Evolutionary conservation across 2,329 filamentous ascomycete genomes (phyloP).

Genomic region (Ambrosiella cleistominuta): DNA sequence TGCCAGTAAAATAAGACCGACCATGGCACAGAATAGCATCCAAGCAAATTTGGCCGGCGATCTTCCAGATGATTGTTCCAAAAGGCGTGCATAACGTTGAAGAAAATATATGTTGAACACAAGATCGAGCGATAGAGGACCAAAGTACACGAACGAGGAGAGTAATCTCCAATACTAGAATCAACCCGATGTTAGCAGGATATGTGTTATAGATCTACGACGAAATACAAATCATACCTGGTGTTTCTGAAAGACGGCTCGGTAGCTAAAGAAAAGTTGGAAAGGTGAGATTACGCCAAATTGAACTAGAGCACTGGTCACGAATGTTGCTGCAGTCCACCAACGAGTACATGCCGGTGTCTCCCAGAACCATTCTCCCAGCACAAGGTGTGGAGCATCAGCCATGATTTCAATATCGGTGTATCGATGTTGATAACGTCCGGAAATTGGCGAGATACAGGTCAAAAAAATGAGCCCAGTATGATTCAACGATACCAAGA

Average conservation of each 20-base stretch:
- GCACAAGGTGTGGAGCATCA: slow-evolving; percentile 49
- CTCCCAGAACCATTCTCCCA: slow-evolving; percentile 98
- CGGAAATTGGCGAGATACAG: too few relatives aligned
- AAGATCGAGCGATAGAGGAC: slow-evolving; percentile 80
- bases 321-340: slow-evolving; percentile 88
- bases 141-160: slow-evolving; percentile 95
- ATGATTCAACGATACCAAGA: too few relatives aligned
- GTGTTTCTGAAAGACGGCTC: slow-evolving; percentile 75
- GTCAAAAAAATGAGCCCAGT: too few relatives aligned
- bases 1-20: slow-evolving; percentile 62
- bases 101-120: slow-evolving; percentile 98
- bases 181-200: background rate
- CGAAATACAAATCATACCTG: slow-evolving; percentile 42
- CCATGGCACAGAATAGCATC: slow-evolving; percentile 73
- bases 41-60: slow-evolving; percentile 90
- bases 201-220: background rate
- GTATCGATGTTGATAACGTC: background rate
- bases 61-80: slow-evolving; percentile 85
- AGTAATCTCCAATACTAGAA: slow-evolving; percentile 84
- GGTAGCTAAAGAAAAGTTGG: slow-evolving; percentile 92
- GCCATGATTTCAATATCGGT: slow-evolving; percentile 30
- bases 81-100: slow-evolving; percentile 82
- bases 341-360: slow-evolving; percentile 91
- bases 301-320: slow-evolving; percentile 78
- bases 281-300: slow-evolving; percentile 85